These are phyloP conservation scores for Candida broadrunensis DNA, from an alignment of 805 yeast genomes.

Conservation along the genomic window DNA sequence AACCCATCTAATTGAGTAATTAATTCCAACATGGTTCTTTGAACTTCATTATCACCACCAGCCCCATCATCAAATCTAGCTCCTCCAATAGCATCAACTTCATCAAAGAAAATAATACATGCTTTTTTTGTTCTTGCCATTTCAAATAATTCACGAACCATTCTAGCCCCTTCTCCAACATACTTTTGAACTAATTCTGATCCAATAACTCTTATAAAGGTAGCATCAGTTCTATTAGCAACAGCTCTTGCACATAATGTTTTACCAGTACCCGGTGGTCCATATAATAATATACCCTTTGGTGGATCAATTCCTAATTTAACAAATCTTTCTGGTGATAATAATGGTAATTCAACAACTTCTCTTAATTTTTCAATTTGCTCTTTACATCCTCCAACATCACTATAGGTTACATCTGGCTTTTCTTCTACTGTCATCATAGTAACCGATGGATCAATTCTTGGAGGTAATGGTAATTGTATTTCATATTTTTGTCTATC, in stretches of 20 bases:
- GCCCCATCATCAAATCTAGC: slow-evolving; percentile 99
- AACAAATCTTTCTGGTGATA: slow-evolving; percentile 96
- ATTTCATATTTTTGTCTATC: slow-evolving; percentile 96
- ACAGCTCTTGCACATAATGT: slow-evolving; percentile 98
- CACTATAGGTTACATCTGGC: slow-evolving; percentile 98
- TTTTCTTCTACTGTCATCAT: slow-evolving; percentile 99
- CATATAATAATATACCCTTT: slow-evolving; percentile 92
- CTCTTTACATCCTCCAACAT: slow-evolving; percentile 98
- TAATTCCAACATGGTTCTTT: slow-evolving; percentile 97
- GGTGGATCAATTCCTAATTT: slow-evolving; percentile 98
- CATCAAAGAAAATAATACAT: slow-evolving; percentile 96
- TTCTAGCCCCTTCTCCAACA: slow-evolving; percentile 99
- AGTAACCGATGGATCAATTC: slow-evolving; percentile 96
- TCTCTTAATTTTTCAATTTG: slow-evolving; percentile 96
- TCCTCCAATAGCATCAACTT: slow-evolving; percentile 98
- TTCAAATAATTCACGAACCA: slow-evolving; percentile 98
- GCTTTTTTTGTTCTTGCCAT: slow-evolving; percentile 99
- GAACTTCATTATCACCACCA: slow-evolving; percentile 99
- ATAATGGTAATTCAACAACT: slow-evolving; percentile 89
- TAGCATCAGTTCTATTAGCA: slow-evolving; percentile 98
- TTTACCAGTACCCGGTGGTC: slow-evolving; percentile 99
- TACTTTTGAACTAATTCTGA: slow-evolving; percentile 97
- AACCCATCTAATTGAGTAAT: slow-evolving; percentile 98
- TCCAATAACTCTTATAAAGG: slow-evolving; percentile 96
- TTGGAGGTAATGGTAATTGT: slow-evolving; percentile 95